phyloP scores from a whole-genome alignment of 148 eudicot species.

The Nepenthes gracilis region DNA sequence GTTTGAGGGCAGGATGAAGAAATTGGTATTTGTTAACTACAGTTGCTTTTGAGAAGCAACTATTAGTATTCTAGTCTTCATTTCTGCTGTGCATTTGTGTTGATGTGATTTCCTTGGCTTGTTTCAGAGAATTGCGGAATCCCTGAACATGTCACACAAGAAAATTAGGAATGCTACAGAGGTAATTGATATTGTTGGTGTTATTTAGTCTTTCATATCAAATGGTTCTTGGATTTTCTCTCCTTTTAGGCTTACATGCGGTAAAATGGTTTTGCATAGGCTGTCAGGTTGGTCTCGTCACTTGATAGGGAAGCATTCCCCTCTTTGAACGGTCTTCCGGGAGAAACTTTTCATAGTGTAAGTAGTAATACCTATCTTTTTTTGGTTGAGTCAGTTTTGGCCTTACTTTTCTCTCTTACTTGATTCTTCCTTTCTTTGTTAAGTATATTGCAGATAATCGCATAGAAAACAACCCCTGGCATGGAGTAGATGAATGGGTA shows the following conservation, averaged over 20 bases:
- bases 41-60: too few relatives aligned
- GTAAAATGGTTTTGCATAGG: slow-evolving; percentile 28
- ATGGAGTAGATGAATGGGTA: slow-evolving; percentile 62
- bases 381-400: background rate
- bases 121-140: slow-evolving; percentile 70
- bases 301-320: slow-evolving; percentile 83
- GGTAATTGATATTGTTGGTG: slow-evolving; percentile 24
- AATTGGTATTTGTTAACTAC: too few relatives aligned
- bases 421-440: background rate
- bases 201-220: background rate
- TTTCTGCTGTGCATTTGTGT: too few relatives aligned
- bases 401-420: slow-evolving; percentile 1
- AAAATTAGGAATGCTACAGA: slow-evolving; percentile 90
- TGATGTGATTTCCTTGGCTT: background rate
- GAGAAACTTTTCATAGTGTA: slow-evolving; percentile 83
- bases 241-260: slow-evolving; percentile 1
- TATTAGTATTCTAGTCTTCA: too few relatives aligned
- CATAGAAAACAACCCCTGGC: slow-evolving; percentile 77
- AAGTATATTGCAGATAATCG: slow-evolving; percentile 90
- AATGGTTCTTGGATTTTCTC: background rate
- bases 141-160: slow-evolving; percentile 72
- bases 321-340: slow-evolving; percentile 73
- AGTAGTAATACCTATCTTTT: slow-evolving; percentile 14
- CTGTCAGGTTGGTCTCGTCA: slow-evolving; percentile 60
- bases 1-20: too few relatives aligned